Percentiles rank a stretch among this genome's conserved stretches.
Evolutionary conservation across 31 red algal species (phyloP).

Genomic region (Porphyra umbilicalis): DNA sequence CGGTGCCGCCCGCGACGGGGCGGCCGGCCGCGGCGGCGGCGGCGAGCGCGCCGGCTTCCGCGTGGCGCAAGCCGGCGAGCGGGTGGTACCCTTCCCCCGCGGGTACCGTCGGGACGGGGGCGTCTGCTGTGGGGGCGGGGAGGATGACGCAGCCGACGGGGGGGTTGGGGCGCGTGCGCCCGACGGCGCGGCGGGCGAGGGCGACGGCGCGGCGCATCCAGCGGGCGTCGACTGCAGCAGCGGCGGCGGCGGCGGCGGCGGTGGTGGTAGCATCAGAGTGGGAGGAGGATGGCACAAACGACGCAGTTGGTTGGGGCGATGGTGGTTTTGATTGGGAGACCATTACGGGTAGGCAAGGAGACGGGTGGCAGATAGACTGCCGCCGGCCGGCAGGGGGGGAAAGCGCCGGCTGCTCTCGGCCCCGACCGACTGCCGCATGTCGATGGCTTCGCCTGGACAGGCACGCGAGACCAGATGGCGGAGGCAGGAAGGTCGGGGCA

Average conservation of each 20-base stretch:
- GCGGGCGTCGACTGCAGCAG: not conserved
- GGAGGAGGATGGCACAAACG: too few relatives aligned
- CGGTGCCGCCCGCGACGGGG: constrained; percentile 32
- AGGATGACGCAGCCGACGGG: constrained; percentile 78
- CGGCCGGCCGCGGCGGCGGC: constrained; percentile 18
- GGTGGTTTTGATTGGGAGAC: not conserved
- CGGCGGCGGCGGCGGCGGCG: too few relatives aligned
- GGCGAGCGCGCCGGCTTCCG: constrained; percentile 71
- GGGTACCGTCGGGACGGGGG: constrained; percentile 15
- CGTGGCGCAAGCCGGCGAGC: constrained; percentile 54
- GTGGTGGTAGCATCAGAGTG: too few relatives aligned
- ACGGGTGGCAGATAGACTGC: too few relatives aligned
- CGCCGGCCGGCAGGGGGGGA: too few relatives aligned
- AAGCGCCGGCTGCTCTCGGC: too few relatives aligned
- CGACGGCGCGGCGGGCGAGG: constrained; percentile 41
- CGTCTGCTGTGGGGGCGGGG: constrained; percentile 8
- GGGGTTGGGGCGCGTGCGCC: constrained; percentile 86
- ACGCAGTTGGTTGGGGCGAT: not conserved
- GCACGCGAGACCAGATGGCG: too few relatives aligned
- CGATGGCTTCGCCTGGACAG: too few relatives aligned
- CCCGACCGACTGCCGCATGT: too few relatives aligned
- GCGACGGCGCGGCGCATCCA: constrained; percentile 36
- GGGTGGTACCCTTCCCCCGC: constrained; percentile 76
- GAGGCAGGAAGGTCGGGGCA: too few relatives aligned
- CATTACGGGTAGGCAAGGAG: too few relatives aligned